A percentile compares a stretch with the other conserved stretches of the same genome.
Evolutionary conservation across 345 rosid species (phyloP).

Genomic region (Aquilaria sinensis): DNA sequence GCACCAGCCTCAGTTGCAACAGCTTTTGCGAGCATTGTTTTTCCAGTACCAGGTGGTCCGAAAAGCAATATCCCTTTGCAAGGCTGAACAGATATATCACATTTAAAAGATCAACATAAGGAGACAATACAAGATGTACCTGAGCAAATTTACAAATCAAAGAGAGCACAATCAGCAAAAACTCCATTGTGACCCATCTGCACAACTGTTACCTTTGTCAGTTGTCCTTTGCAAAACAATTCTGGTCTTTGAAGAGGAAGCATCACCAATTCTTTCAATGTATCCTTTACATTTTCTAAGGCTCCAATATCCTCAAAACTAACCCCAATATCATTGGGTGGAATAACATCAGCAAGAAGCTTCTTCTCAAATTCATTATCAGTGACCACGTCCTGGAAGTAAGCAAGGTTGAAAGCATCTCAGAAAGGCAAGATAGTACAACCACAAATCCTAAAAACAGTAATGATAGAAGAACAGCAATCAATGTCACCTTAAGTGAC

Average conservation of each 20-base stretch:
- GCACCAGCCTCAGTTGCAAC: conserved; percentile 97
- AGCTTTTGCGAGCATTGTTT: conserved; percentile 95
- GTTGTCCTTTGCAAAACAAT: conserved; percentile 87
- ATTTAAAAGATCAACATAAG: background rate
- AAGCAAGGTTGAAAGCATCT: too few species aligned
- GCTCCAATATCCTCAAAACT: conserved; percentile 92
- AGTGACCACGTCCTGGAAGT: conserved; percentile 73
- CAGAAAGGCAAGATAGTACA: too few species aligned
- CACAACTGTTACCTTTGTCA: conserved; percentile 51
- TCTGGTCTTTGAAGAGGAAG: conserved; percentile 97
- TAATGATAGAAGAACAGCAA: background rate
- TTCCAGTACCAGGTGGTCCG: conserved; percentile 98
- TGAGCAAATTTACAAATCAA: background rate
- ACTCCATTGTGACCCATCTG: background rate
- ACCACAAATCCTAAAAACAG: too few species aligned
- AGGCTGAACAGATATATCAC: conserved; percentile 37
- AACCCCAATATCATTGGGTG: conserved; percentile 90
- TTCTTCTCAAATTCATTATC: conserved; percentile 95
- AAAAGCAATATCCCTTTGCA: conserved; percentile 88
- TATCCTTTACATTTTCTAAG: conserved; percentile 88
- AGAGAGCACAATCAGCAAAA: background rate
- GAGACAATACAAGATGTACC: conserved; percentile 5
- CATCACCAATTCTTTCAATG: conserved; percentile 94
- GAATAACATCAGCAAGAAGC: conserved; percentile 85
- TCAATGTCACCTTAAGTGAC: conserved; percentile 60